Evolutionary conservation across 345 rosid species (phyloP).

Genomic region (Eucalyptus fibrosa): DNA sequence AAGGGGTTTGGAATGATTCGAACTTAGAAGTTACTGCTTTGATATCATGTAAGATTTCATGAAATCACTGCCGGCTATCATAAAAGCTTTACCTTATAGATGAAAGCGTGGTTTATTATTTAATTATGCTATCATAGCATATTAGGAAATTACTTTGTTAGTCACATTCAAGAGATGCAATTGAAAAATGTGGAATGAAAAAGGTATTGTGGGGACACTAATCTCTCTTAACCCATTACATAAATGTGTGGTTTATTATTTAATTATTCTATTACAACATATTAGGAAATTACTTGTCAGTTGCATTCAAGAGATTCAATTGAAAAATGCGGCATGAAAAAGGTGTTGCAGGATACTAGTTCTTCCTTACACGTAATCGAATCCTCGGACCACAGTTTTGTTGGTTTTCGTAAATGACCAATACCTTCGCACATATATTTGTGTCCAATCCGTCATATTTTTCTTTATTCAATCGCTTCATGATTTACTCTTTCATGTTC

Average conservation of each 20-base stretch:
- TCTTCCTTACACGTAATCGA: not conserved
- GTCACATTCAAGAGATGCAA: not conserved
- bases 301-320: not conserved
- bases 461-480: not conserved
- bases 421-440: not conserved
- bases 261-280: not conserved
- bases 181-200: not conserved
- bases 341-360: not conserved
- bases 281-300: not conserved
- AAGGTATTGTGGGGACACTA: not conserved
- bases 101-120: no score
- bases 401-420: not conserved
- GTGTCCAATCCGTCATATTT: not conserved
- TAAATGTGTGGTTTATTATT: no score
- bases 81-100: no score
- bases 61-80: rapidly evolving
- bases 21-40: not conserved
- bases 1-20: no score
- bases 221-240: not conserved
- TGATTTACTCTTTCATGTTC: not conserved
- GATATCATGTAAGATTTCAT: no score
- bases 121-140: not conserved
- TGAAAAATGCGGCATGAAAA: not conserved
- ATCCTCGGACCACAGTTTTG: not conserved
- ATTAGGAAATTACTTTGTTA: not conserved